Evolutionary conservation across 805 yeast genomes (phyloP), one percentile per base, ranked within the genome.

Genomic region (Isabelozyma gotoi): DNA sequence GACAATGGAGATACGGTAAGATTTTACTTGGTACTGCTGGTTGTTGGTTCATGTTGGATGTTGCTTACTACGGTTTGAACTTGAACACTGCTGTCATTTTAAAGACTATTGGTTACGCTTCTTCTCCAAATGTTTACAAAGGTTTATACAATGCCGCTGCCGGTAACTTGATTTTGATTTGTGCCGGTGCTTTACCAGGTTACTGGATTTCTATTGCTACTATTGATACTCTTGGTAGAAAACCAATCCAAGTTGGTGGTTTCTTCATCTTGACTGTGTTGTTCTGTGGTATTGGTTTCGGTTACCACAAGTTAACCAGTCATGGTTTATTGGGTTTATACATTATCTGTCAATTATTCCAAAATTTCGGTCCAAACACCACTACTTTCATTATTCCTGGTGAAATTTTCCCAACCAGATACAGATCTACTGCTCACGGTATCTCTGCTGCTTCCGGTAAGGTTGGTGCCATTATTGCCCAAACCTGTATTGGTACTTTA

Each of bases 161-260:
- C 45, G 97, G 97, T 82, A 89, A 89, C 71, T 78, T 89, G 76
- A 89, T 89, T 71, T 78, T 89, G 65, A 81, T 89, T 50, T 88
- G 96, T 78, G 97, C 97, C 44, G 97, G 97, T 76, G 79, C 94
- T 37, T 80, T 89, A 68, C 96, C 96, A 57, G 97, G 97, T 62
- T 89, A 89, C 72, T 89, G 96, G 96, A 72, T 77, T 48, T 64
- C 92, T 24, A 88, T 84, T 55, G 89, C 89, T 41, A 83, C 92
- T 38, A 63, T 89, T 47, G 97, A 89, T 68, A 75, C 71, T 32
- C 56, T 89, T 54, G 97, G 97, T 57, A 83, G 97, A 77, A 88
- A 85, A 68, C 82, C 90, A 50, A 72, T 89, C 50, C 96, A 90
- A 74, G 46, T 88, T 17, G 73, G 71, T 59, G 95, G 96, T 57